Evolutionary conservation across 176 grass and related monocot species (phyloP).

Genomic region (Oryza rufipogon): DNA sequence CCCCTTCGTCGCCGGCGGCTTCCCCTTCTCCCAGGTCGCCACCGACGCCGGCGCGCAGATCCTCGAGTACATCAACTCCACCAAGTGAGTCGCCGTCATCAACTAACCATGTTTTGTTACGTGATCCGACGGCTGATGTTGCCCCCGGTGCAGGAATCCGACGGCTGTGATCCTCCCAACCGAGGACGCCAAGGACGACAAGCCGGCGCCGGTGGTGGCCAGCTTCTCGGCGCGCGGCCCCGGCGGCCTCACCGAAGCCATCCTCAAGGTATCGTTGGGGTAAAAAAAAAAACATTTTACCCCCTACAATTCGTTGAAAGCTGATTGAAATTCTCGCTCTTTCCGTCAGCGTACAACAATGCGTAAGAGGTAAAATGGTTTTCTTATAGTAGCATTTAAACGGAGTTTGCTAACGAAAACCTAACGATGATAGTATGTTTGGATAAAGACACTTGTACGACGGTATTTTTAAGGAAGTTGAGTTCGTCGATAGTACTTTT

Average conservation of each 20-base stretch:
- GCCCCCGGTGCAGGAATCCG: constrained; percentile 52
- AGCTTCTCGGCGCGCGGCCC: constrained; percentile 86
- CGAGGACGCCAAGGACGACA: constrained; percentile 60
- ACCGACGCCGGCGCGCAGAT: constrained; percentile 77
- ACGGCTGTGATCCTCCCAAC: constrained; percentile 74
- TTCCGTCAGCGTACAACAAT: too few relatives aligned
- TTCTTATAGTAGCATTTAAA: too few relatives aligned
- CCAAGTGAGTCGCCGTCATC: constrained; percentile 51
- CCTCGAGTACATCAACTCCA: constrained; percentile 85
- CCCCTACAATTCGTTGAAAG: too few relatives aligned
- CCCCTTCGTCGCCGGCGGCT: constrained; percentile 78
- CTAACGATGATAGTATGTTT: too few relatives aligned
- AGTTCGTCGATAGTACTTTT: too few relatives aligned
- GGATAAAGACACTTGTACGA: too few relatives aligned
- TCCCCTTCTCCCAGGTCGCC: constrained; percentile 75
- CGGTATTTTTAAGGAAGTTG: too few relatives aligned
- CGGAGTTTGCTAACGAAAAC: too few relatives aligned
- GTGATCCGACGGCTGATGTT: not conserved
- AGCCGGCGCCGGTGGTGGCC: constrained; percentile 82
- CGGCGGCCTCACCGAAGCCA: constrained; percentile 73
- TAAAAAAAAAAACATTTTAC: too few relatives aligned
- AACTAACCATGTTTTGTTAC: not conserved
- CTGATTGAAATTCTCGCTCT: too few relatives aligned
- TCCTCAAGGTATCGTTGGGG: constrained; percentile 64
- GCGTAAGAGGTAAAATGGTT: too few relatives aligned